A percentile compares a stretch with the other conserved stretches of the same genome.
phyloP scores from a whole-genome alignment of 345 rosid species.

The Pugionium dolabratum region DNA sequence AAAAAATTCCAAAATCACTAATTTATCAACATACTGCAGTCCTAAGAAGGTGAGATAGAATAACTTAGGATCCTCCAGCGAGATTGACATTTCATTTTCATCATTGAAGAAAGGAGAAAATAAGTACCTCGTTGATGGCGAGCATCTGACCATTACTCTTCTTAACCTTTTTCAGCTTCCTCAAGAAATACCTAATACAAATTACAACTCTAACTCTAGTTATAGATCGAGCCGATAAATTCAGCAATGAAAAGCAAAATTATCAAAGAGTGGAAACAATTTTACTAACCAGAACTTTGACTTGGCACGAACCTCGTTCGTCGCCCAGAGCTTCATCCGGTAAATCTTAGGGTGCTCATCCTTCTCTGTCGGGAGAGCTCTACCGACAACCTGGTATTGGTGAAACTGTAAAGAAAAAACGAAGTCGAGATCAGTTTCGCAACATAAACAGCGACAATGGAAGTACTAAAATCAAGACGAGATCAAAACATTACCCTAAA shows the following conservation, averaged over 20 bases:
- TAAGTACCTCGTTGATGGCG: slow-evolving; percentile 54
- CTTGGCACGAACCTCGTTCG: slow-evolving; percentile 19
- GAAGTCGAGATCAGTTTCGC: slow-evolving; percentile 7
- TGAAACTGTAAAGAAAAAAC: slow-evolving; percentile 47
- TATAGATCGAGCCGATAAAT: neutral
- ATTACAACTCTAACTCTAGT: neutral
- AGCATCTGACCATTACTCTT: slow-evolving; percentile 60
- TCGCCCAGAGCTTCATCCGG: slow-evolving; percentile 70
- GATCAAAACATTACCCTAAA: slow-evolving; percentile 39
- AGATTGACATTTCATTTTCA: too few species aligned
- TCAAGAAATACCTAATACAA: slow-evolving; percentile 51
- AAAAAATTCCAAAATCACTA: neutral
- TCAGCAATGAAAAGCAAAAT: too few species aligned
- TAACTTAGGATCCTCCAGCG: too few species aligned
- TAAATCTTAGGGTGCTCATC: slow-evolving; percentile 66
- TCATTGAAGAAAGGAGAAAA: neutral
- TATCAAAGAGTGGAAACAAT: too few species aligned
- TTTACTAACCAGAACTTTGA: slow-evolving; percentile 62
- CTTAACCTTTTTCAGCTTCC: slow-evolving; percentile 59
- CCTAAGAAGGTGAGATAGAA: neutral
- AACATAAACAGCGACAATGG: neutral
- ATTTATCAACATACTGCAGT: too few species aligned
- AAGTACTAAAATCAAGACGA: neutral
- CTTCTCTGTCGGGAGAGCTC: slow-evolving; percentile 57
- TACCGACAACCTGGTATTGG: slow-evolving; percentile 72